Evolutionary conservation across 2,329 filamentous ascomycete species (phyloP), one percentile per base, ranked within the genome.

Genomic region (Endoconidiophora laricicola): DNA sequence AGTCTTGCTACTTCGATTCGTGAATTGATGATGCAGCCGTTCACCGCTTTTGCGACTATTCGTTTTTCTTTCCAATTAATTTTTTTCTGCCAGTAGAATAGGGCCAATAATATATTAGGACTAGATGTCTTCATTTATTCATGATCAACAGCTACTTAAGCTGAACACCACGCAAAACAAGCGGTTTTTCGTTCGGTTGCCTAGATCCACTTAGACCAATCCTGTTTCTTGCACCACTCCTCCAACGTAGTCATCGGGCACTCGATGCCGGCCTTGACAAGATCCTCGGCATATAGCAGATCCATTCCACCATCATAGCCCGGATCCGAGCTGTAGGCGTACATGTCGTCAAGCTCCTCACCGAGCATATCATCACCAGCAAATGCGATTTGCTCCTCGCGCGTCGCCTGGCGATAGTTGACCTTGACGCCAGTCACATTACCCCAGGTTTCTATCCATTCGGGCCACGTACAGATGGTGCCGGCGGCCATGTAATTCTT

Each of bases 401-500:
- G 52, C 0, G 61, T 58, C 9, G 69, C 55, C 53, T 71, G 62
- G 33, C 61, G 61, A 54, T 71, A 73, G 5, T 52, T 57, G 2
- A 61, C 60, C 0, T 59, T 48, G 1, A 62, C 55, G 0, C 63
- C 63, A 2, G 61, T 67, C 2, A 64, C 55, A 4, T 60, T 54
- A 12, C 62, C 61, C 69, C 69, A 73, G 0, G 64, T 58, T 16
- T 60, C 55, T 6, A 69, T 64, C 55, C 63, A 73, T 6, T 72
- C 68, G 3, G 62, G 54, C 68, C 69, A 73, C 26, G 61, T 70
- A 56, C 66, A 68, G 3, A 58, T 63, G 3, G 67, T 64, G 2
- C 69, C 69, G 26, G 61, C 67, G 0, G 69, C 70, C 64, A 74
- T 70, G 56, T 72, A 73, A 1, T 60, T 58, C 44, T 68, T 68